Base-by-base conservation (phyloP, 108 stramenopile species). In the Mayamaea pseudoterrestris region DNA sequence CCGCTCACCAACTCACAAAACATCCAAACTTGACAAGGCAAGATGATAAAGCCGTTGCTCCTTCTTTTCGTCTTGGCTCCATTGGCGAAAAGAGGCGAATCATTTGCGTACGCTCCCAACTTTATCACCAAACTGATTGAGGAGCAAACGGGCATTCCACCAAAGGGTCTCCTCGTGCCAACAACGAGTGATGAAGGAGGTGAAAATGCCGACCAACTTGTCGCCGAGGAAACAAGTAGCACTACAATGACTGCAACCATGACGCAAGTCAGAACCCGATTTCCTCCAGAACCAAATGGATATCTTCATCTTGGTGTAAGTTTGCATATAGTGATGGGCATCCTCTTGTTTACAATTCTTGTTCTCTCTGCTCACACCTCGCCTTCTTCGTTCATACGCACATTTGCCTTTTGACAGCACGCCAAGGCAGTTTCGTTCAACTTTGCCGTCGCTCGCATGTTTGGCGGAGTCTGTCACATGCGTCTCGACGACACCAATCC, bases 221-320 rank as follows among this genome's bases (percentile, higher is more conserved):
- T n/a, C n/a, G n/a, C n/a, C n/a, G n/a, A n/a, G n/a, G n/a, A n/a
- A n/a, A n/a, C n/a, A n/a, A n/a, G n/a, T n/a, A n/a, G n/a, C n/a
- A 31, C 41, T 27, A 23, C 24, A 32, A 23, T 5, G 16, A 27
- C 41, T 18, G 30, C 34, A 8, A 35, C 57, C 11, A 26, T 44
- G 16, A 52, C 62, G 35, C 58, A 73, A 17, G 63, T 93, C 22
- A 72, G 62, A 31, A 97, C 94, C 44, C 76, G 98, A 4, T 99
- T 99, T 59, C 98, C 98, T 7, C 98, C 98, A 0, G 98, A 99
- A 71, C 98, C 98, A 21, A 94, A 93, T 41, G 98, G 98, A 18
- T 97, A 95, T 58, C 69, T 99, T 24, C 98, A 99, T 65, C 68
- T 99, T 17, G 98, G 98, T 5, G n/a, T n/a, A n/a, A n/a, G n/a